These are phyloP conservation scores for Alternaria alternata DNA, from an alignment of 2,329 filamentous ascomycete species.

Conservation along the genomic window DNA sequence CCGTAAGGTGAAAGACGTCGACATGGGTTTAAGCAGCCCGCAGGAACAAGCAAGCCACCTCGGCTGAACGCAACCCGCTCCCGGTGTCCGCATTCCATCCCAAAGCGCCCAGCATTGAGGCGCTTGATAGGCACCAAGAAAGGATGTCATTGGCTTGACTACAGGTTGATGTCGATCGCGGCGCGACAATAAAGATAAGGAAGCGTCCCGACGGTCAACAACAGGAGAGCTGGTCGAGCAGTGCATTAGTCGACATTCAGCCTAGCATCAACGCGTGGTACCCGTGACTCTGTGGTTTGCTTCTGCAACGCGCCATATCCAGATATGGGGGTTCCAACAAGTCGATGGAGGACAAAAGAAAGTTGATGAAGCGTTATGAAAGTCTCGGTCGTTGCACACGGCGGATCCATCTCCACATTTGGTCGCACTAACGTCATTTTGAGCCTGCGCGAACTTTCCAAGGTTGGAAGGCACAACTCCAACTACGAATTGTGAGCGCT, in stretches of 20 bases:
- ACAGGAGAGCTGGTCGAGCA: neutral
- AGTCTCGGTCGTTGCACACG: conserved; percentile 1
- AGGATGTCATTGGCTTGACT: conserved; percentile 20
- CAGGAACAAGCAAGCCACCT: conserved; percentile 19
- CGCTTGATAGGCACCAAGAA: conserved; percentile 28
- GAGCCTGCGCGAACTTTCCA: conserved; percentile 1
- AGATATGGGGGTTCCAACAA: neutral
- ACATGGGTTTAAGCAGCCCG: conserved; percentile 13
- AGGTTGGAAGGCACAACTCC: conserved; percentile 5
- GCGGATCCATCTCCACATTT: conserved; percentile 1
- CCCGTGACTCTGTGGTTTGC: neutral
- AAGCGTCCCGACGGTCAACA: neutral
- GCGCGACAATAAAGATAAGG: conserved; percentile 11
- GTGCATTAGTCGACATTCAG: conserved; percentile 1
- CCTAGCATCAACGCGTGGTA: neutral
- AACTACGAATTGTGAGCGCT: neutral
- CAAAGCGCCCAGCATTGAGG: conserved; percentile 29
- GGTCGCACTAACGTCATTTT: conserved; percentile 11
- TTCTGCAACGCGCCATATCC: neutral
- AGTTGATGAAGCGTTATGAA: neutral
- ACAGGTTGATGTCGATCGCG: neutral
- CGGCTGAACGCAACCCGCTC: conserved; percentile 13
- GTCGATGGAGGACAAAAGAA: conserved; percentile 2
- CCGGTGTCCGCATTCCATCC: conserved; percentile 13
- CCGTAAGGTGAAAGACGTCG: neutral